These are phyloP conservation scores for Trichaptum fuscoviolaceum DNA, from an alignment of 768 basidiomycete species.

Conservation along the genomic window DNA sequence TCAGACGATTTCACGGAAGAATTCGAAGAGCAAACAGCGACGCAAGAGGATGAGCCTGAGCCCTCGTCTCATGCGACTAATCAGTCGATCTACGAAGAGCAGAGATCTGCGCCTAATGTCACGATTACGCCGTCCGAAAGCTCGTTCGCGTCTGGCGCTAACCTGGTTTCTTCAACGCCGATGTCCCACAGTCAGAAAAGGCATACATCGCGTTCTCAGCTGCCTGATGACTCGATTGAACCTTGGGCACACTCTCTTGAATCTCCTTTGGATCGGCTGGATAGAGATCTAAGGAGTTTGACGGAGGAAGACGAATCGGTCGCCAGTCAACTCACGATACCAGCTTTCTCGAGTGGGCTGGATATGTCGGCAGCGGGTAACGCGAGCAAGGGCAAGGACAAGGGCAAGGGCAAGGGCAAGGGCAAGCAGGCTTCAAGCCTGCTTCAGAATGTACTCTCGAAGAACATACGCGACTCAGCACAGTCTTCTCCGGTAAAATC, in stretches of 20 bases:
- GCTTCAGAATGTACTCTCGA: slow-evolving; percentile 45
- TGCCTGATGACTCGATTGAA: slow-evolving; percentile 35
- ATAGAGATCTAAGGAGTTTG: slow-evolving; percentile 55
- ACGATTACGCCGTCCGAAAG: slow-evolving; percentile 46
- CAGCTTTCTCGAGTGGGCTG: neutral
- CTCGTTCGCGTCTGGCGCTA: slow-evolving; percentile 71
- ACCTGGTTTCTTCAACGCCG: slow-evolving; percentile 73
- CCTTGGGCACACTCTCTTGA: slow-evolving; percentile 75
- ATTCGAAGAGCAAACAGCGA: slow-evolving; percentile 43
- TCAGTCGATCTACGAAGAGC: slow-evolving; percentile 16
- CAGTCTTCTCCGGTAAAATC: slow-evolving; percentile 12
- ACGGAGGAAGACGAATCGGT: slow-evolving; percentile 34
- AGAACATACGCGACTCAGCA: slow-evolving; percentile 29
- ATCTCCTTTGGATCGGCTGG: slow-evolving; percentile 65
- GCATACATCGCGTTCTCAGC: slow-evolving; percentile 13
- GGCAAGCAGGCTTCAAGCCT: slow-evolving; percentile 41
- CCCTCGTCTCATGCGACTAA: slow-evolving; percentile 17
- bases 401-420: slow-evolving; percentile 29
- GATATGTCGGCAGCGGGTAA: slow-evolving; percentile 12
- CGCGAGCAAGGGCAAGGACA: too few relatives aligned
- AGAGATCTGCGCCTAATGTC: slow-evolving; percentile 18
- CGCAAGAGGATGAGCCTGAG: slow-evolving; percentile 11
- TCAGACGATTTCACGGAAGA: slow-evolving; percentile 62
- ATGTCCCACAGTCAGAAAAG: slow-evolving; percentile 24
- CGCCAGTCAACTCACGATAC: neutral